phyloP scores from a whole-genome alignment of 306 rosid species.

The cucumber (Cucumis sativus) region Cucumber_9930_V3 NC_026657.2:14643501-14644000 shows the following conservation, averaged over 20 bases:
- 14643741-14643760: slow-evolving; percentile 23
- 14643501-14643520: slow-evolving; percentile 57
- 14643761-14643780: slow-evolving; percentile 55
- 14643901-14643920: background rate
- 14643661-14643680: background rate
- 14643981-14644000: background rate
- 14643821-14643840: slow-evolving; percentile 85
- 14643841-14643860: slow-evolving; percentile 79
- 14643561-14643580: slow-evolving; percentile 22
- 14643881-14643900: slow-evolving; percentile 20
- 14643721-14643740: slow-evolving; percentile 17
- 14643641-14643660: background rate
- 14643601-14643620: slow-evolving; percentile 31
- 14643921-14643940: background rate
- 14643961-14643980: background rate
- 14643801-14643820: slow-evolving; percentile 38
- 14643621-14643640: background rate
- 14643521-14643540: slow-evolving; percentile 35
- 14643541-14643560: slow-evolving; percentile 40
- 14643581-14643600: slow-evolving; percentile 40
- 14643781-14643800: slow-evolving; percentile 39
- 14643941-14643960: background rate
- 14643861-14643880: slow-evolving; percentile 73
- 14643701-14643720: slow-evolving; percentile 22
- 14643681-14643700: slow-evolving; percentile 34